Percentiles rank a stretch among this genome's conserved stretches.
Evolutionary conservation across 2,329 filamentous ascomycete species (phyloP).

Genomic region (Biscogniauxia sp.): DNA sequence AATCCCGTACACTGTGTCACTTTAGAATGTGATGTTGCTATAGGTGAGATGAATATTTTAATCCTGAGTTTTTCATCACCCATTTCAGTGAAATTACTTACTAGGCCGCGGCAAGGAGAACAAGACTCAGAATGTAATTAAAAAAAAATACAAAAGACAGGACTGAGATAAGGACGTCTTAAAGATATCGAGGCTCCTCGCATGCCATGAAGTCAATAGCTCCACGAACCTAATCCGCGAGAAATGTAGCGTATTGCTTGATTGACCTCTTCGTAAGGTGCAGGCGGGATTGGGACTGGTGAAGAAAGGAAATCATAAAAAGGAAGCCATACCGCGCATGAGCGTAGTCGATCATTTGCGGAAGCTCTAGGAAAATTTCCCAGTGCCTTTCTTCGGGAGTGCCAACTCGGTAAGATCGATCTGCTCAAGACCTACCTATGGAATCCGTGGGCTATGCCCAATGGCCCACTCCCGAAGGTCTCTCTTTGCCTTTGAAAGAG

Average conservation of each 20-base stretch:
- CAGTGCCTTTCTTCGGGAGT: not conserved
- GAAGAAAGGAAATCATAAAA: not conserved
- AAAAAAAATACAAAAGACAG: not conserved
- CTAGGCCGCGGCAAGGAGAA: not conserved
- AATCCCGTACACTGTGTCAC: not conserved
- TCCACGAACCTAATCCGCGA: not conserved
- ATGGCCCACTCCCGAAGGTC: not conserved
- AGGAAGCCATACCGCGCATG: not conserved
- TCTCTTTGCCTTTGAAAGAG: constrained; percentile 5
- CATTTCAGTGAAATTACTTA: not conserved
- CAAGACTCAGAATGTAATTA: not conserved
- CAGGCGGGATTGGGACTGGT: not conserved
- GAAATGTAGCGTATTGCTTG: not conserved
- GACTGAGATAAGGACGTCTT: not conserved
- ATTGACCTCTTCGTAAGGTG: not conserved
- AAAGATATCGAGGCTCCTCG: no score
- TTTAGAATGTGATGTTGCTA: not conserved
- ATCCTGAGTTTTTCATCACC: not conserved
- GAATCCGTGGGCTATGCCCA: not conserved
- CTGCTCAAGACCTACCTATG: not conserved
- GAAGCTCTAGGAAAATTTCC: not conserved
- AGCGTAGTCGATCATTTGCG: not conserved
- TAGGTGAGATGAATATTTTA: not conserved
- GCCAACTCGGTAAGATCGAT: not conserved
- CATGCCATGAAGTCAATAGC: not conserved